These are phyloP conservation scores for Babesia bovis DNA, from an alignment of 169 alveolate species.

Conservation along the genomic window DNA sequence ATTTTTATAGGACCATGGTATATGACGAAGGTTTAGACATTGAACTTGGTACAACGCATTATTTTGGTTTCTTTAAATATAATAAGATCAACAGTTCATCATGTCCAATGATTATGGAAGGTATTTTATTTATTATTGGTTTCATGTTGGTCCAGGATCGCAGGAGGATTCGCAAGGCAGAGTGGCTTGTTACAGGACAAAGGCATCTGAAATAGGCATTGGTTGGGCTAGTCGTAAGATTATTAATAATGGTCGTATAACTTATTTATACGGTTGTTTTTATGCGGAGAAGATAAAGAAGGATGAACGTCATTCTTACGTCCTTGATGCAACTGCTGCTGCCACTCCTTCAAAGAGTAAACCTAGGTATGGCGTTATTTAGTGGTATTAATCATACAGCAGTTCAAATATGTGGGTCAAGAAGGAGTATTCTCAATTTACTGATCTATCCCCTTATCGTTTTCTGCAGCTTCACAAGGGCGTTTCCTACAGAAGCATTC, in stretches of 20 bases:
- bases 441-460: constrained; percentile 55
- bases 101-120: constrained; percentile 41
- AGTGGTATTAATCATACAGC: neutral
- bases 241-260: constrained; percentile 30
- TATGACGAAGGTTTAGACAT: constrained; percentile 64
- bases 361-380: neutral
- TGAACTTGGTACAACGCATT: constrained; percentile 28
- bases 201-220: constrained; percentile 33
- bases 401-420: constrained; percentile 22
- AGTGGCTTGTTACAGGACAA: constrained; percentile 55
- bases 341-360: neutral
- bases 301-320: constrained; percentile 27
- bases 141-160: constrained; percentile 9
- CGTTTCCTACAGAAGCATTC: constrained; percentile 28
- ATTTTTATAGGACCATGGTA: constrained; percentile 59
- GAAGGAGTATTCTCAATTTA: constrained; percentile 19
- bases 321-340: constrained; percentile 20
- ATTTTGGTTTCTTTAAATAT: constrained; percentile 62
- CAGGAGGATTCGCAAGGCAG: constrained; percentile 45
- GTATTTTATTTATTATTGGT: neutral
- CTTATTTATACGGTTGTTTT: constrained; percentile 69
- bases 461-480: constrained; percentile 63
- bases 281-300: constrained; percentile 41
- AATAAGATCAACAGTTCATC: constrained; percentile 16
- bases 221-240: constrained; percentile 60